phyloP scores from a whole-genome alignment of 495 filamentous ascomycete species.

The Cercophora scortea region DNA sequence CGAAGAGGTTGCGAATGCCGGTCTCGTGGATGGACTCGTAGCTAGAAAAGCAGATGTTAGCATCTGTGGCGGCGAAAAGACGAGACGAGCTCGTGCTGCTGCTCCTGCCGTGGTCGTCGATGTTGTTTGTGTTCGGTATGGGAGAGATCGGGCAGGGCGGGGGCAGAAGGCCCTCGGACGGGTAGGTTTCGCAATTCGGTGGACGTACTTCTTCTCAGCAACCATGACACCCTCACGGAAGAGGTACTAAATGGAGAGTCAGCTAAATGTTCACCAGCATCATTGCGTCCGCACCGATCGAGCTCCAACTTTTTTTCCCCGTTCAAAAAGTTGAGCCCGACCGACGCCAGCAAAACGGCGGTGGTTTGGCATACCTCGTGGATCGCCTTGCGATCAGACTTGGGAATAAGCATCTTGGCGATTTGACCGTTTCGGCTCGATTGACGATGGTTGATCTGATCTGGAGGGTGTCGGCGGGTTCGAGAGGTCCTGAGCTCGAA shows the following conservation, averaged over 20 bases:
- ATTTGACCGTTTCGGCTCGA: slow-evolving; percentile 33
- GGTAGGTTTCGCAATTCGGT: slow-evolving; percentile 5
- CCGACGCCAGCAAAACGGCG: too few relatives aligned
- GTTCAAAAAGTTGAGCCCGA: slow-evolving; percentile 1
- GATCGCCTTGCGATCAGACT: slow-evolving; percentile 99
- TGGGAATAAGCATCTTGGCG: slow-evolving; percentile 89
- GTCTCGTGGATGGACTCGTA: slow-evolving; percentile 31
- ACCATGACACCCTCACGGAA: slow-evolving; percentile 99
- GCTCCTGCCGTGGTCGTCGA: background rate
- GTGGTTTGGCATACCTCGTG: slow-evolving; percentile 51
- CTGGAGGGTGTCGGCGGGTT: slow-evolving; percentile 24
- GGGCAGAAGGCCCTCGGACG: background rate
- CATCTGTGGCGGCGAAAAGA: slow-evolving; percentile 1
- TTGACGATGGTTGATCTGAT: slow-evolving; percentile 33
- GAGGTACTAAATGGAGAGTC: slow-evolving; percentile 68
- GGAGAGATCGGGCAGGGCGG: background rate
- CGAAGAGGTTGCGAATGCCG: slow-evolving; percentile 90
- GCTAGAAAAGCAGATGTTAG: slow-evolving; percentile 20
- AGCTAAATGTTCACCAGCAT: slow-evolving; percentile 15
- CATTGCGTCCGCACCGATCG: background rate
- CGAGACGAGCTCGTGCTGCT: too few relatives aligned
- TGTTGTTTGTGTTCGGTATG: slow-evolving; percentile 75
- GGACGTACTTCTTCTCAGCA: slow-evolving; percentile 78
- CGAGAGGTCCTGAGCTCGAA: slow-evolving; percentile 24
- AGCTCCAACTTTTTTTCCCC: background rate